A percentile compares a stretch with the other conserved stretches of the same genome.
These are phyloP conservation scores for Podila clonocystis DNA, from an alignment of 192 early-diverging fungal genomes.

Conservation along the genomic window DNA sequence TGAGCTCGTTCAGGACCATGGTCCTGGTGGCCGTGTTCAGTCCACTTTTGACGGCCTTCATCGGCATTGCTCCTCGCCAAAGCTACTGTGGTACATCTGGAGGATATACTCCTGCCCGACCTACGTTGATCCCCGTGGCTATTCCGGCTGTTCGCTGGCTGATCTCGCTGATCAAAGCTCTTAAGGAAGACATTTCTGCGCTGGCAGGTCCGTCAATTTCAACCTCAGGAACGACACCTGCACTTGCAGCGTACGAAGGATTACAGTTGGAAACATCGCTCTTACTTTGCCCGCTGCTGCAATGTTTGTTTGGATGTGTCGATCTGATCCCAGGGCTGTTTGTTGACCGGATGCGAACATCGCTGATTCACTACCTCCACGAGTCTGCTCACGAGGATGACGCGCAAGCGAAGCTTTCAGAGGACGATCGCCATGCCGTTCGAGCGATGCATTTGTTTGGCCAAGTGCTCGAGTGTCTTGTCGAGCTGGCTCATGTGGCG, in stretches of 20 bases:
- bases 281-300: slow-evolving; percentile 21
- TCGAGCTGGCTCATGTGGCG: neutral
- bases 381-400: slow-evolving; percentile 1
- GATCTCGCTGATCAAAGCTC: slow-evolving; percentile 8
- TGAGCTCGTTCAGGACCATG: slow-evolving; percentile 24
- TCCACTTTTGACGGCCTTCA: slow-evolving; percentile 28
- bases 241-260: slow-evolving; percentile 3
- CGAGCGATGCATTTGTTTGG: slow-evolving; percentile 29
- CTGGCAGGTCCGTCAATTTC: neutral
- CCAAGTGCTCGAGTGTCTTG: slow-evolving; percentile 14
- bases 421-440: neutral
- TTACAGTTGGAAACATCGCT: slow-evolving; percentile 34
- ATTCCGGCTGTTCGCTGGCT: slow-evolving; percentile 22
- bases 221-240: neutral
- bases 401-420: neutral
- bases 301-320: slow-evolving; percentile 19
- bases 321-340: neutral
- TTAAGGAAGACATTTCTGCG: slow-evolving; percentile 1
- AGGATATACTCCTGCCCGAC: neutral
- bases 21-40: slow-evolving; percentile 3
- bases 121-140: slow-evolving; percentile 10
- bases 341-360: neutral
- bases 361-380: slow-evolving; percentile 4
- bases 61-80: slow-evolving; percentile 1
- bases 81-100: neutral